Conservation (phyloP, 2,329 filamentous ascomycete genomes). For the Ophiostoma piceae region DNA sequence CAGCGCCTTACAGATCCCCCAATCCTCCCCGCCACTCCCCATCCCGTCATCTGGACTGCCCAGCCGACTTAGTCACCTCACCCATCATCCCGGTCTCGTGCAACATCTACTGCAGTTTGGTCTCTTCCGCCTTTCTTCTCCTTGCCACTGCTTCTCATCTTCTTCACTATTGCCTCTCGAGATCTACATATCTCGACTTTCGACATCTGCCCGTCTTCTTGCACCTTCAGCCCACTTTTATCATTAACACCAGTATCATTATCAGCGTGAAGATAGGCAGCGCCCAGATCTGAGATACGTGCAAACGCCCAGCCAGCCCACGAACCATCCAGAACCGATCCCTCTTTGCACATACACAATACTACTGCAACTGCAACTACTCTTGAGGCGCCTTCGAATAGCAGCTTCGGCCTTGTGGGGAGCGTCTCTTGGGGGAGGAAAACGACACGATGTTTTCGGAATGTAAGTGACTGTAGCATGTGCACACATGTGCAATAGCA, state of each 20-base stretch:
- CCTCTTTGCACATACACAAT: background rate
- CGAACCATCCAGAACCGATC: background rate
- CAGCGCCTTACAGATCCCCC: background rate
- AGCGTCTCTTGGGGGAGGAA: conserved; percentile 11
- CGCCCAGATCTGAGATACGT: background rate
- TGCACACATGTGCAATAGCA: background rate
- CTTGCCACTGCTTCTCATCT: background rate
- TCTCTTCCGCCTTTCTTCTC: background rate
- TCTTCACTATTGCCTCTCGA: background rate
- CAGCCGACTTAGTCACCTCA: conserved; percentile 9
- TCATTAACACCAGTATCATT: background rate
- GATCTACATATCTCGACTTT: background rate
- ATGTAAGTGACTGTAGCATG: background rate
- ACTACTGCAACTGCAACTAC: background rate
- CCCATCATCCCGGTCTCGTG: conserved; percentile 23
- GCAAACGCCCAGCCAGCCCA: background rate
- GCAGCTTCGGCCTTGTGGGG: conserved; percentile 4
- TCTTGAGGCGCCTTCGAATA: background rate
- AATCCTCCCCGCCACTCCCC: conserved; percentile 13
- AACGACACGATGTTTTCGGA: conserved; percentile 16
- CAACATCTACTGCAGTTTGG: conserved; percentile 9
- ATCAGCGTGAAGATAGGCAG: background rate
- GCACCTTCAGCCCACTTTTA: background rate
- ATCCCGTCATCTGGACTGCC: conserved; percentile 10
- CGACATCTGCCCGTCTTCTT: background rate